Base-by-base conservation (phyloP, 2,329 filamentous ascomycete genomes). In the Fusarium nanum region DNA sequence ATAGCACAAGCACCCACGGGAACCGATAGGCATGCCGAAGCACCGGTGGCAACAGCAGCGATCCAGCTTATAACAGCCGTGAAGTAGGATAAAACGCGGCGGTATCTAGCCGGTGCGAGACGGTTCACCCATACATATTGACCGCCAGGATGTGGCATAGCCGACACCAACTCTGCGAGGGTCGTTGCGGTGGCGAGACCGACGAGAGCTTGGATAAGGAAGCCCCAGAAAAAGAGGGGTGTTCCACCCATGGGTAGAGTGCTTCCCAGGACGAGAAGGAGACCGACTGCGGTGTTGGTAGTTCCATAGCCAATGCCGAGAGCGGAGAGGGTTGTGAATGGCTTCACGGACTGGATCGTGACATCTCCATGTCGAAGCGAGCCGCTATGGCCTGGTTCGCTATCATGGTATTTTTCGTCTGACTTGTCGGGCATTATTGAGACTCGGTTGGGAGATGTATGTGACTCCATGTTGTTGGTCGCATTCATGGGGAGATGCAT, bases 221-320 rank as follows among this genome's bases (percentile, higher is more conserved):
- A 60, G 0, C 59, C 55, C 55, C 45, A 61, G 23, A 61, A 60
- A 28, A 61, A 60, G 7, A 60, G 58, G 22, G 58, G 58, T 2
- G 59, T 23, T 4, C 55, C 59, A 2, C 45, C 59, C 55, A 61
- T 61, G 7, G 59, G 59, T 7, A 61, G 34, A 16, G 56, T 52
- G n/a, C 37, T 60, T 6, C 56, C 45, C 9, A 62, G 40, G 9
- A 62, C 59, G 6, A 62, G 59, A 7, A 46, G 56, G 3, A 61
- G 56, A 4, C 56, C 59, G 1, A 61, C 59, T 16, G 59, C 59
- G 4, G 56, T 52, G 16, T 61, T 61, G 7, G 59, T 60, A 3
- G 56, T 60, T 5, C 56, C 59, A n/a, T 60, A 61, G 20, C 59
- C 56, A 16, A 60, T 62, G 6, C 56, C 56, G 2, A 62, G 45